Conservation (phyloP, 2,329 filamentous ascomycete species). For the Allantophomopsis cytisporea region DNA sequence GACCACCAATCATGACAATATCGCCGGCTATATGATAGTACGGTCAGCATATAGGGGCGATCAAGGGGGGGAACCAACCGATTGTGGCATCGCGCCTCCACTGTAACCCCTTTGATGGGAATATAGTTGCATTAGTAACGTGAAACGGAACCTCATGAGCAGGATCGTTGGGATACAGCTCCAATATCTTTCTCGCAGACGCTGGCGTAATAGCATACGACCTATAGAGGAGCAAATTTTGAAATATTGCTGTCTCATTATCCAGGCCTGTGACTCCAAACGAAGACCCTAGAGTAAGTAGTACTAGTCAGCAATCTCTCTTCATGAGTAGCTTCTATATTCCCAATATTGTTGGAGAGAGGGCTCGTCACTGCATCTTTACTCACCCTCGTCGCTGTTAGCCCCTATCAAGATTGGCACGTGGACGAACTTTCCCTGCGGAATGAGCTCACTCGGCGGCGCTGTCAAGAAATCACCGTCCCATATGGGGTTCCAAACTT, state of each 20-base stretch:
- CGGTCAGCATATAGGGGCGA: too few species aligned
- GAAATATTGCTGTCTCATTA: constrained; percentile 28
- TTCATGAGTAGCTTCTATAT: too few species aligned
- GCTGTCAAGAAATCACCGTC: constrained; percentile 33
- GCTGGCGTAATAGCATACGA: constrained; percentile 30
- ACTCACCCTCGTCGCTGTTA: constrained; percentile 30
- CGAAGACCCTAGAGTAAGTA: too few species aligned
- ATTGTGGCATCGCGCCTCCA: constrained; percentile 13
- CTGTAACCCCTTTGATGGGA: constrained; percentile 21
- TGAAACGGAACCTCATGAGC: constrained; percentile 29
- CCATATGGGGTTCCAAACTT: constrained; percentile 11
- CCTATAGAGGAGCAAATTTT: constrained; percentile 26
- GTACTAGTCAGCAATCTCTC: too few species aligned
- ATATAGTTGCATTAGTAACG: constrained; percentile 18
- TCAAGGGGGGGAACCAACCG: too few species aligned
- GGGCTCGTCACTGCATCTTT: too few species aligned
- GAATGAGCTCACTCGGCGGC: constrained; percentile 30
- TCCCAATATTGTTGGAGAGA: too few species aligned
- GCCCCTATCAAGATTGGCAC: constrained; percentile 31
- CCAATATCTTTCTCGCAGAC: constrained; percentile 26
- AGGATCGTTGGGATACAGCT: constrained; percentile 34
- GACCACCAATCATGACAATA: constrained; percentile 31
- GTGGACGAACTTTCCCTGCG: constrained; percentile 25
- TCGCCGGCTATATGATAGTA: constrained; percentile 18
- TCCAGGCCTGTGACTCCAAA: constrained; percentile 26